phyloP scores from a whole-genome alignment of 2,329 filamentous ascomycete species.

The Didymella glomerata region DNA sequence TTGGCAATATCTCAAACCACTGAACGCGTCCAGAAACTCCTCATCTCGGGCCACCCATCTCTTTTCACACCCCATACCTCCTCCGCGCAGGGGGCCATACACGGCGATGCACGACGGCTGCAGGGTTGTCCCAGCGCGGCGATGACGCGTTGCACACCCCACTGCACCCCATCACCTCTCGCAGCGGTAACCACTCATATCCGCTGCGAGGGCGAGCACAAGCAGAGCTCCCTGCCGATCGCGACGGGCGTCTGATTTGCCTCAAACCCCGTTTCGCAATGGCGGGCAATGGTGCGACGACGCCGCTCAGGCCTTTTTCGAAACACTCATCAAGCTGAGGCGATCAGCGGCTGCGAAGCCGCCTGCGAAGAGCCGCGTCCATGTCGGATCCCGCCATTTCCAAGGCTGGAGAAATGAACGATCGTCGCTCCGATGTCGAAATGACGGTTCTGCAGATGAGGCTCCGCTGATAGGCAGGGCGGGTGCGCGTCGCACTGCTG shows the following conservation, averaged over 20 bases:
- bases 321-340: conserved; percentile 19
- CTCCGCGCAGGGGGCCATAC: conserved; percentile 9
- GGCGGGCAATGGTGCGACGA: conserved; percentile 17
- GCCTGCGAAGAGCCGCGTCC: conserved; percentile 6
- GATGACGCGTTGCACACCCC: conserved; percentile 22
- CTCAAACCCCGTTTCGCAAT: conserved; percentile 12
- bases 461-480: conserved; percentile 23
- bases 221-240: conserved; percentile 14
- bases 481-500: conserved; percentile 6
- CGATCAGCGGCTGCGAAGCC: conserved; percentile 15
- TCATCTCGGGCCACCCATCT: conserved; percentile 14
- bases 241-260: conserved; percentile 5
- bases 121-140: conserved; percentile 17
- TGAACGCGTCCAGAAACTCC: conserved; percentile 6
- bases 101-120: conserved; percentile 7
- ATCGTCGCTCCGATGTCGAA: neutral
- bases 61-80: conserved; percentile 1
- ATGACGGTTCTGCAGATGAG: conserved; percentile 10
- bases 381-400: neutral
- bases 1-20: conserved; percentile 13
- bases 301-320: conserved; percentile 16
- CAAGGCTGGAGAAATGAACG: neutral
- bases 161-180: conserved; percentile 1
- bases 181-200: neutral
- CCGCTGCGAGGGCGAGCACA: conserved; percentile 1